phyloP scores from a whole-genome alignment of 768 basidiomycete genomes.

The Calocybe indica region DNA sequence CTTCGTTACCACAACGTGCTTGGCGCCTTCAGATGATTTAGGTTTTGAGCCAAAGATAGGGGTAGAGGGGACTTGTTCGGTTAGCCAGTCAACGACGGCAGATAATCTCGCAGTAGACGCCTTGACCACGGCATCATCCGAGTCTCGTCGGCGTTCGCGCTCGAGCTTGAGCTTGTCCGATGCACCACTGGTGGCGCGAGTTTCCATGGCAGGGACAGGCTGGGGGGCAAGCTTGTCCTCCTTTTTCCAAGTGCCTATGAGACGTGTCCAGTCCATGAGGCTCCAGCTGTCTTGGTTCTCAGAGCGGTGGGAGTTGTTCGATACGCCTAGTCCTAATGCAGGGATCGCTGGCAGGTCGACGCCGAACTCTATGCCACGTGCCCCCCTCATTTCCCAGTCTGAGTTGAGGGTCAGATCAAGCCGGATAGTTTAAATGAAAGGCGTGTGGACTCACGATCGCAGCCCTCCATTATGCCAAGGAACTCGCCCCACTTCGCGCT shows the following conservation, averaged over 20 bases:
- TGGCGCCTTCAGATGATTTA: slow-evolving; percentile 9
- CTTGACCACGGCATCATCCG: slow-evolving; percentile 49
- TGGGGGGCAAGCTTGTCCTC: slow-evolving; percentile 40
- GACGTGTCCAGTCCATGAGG: slow-evolving; percentile 57
- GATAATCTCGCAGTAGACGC: slow-evolving; percentile 69
- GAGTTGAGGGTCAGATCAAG: not conserved
- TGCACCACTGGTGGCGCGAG: not conserved
- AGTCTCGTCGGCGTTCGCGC: slow-evolving; percentile 15
- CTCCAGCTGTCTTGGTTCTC: slow-evolving; percentile 33
- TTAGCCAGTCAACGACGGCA: slow-evolving; percentile 74
- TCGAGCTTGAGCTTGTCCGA: slow-evolving; percentile 5
- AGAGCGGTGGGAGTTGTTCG: slow-evolving; percentile 8
- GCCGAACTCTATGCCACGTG: slow-evolving; percentile 67
- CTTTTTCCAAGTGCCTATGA: slow-evolving; percentile 56
- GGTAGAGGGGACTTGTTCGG: slow-evolving; percentile 57
- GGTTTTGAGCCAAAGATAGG: slow-evolving; percentile 8
- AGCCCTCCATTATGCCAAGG: slow-evolving; percentile 81
- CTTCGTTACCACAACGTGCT: slow-evolving; percentile 16
- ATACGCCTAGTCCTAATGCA: slow-evolving; percentile 32
- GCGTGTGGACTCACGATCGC: slow-evolving; percentile 54
- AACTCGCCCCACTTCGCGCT: slow-evolving; percentile 97
- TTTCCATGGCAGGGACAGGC: slow-evolving; percentile 22
- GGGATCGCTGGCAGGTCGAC: slow-evolving; percentile 52
- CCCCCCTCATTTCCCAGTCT: slow-evolving; percentile 93
- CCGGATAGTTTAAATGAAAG: not conserved